A percentile compares a stretch with the other conserved stretches of the same genome.
Evolutionary conservation across 2,329 filamentous ascomycete genomes (phyloP).

Genomic region (Blastomyces parvus): DNA sequence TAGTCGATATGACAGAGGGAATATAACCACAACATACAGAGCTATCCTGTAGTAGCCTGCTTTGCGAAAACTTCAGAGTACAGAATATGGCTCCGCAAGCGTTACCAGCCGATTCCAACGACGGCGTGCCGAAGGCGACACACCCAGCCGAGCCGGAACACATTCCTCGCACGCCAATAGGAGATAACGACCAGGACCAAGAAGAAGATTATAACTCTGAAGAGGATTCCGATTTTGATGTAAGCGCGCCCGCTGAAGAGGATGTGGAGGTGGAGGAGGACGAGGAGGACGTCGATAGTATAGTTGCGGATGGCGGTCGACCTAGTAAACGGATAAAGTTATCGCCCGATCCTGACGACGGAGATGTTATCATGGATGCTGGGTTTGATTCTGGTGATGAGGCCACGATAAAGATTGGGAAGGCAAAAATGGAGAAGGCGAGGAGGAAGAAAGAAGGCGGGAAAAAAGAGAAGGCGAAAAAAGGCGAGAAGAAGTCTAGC

Average conservation of each 20-base stretch:
- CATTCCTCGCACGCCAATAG: not conserved
- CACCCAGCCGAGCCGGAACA: not conserved
- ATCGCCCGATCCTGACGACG: slow-evolving; percentile 17
- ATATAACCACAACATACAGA: not conserved
- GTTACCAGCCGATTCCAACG: not conserved
- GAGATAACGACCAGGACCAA: slow-evolving; percentile 6
- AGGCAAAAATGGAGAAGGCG: slow-evolving; percentile 32
- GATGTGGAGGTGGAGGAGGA: slow-evolving; percentile 20
- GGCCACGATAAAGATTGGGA: slow-evolving; percentile 44
- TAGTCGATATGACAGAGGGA: not conserved
- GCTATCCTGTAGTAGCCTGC: not conserved
- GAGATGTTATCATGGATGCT: slow-evolving; percentile 20
- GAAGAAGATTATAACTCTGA: slow-evolving; percentile 36
- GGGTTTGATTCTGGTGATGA: slow-evolving; percentile 49
- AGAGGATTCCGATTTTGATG: slow-evolving; percentile 38
- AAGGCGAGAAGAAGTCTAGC: slow-evolving; percentile 22
- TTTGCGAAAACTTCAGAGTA: not conserved
- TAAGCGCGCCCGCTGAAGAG: slow-evolving; percentile 24
- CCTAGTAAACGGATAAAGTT: slow-evolving; percentile 33
- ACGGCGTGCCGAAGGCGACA: not conserved
- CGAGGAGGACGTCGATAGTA: slow-evolving; percentile 22
- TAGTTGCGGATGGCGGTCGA: slow-evolving; percentile 24
- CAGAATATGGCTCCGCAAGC: not conserved
- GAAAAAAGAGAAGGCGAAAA: slow-evolving; percentile 33
- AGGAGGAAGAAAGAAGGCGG: slow-evolving; percentile 37